Base-by-base conservation (phyloP, 176 grass and related monocot genomes). In the Carex pumila region DNA sequence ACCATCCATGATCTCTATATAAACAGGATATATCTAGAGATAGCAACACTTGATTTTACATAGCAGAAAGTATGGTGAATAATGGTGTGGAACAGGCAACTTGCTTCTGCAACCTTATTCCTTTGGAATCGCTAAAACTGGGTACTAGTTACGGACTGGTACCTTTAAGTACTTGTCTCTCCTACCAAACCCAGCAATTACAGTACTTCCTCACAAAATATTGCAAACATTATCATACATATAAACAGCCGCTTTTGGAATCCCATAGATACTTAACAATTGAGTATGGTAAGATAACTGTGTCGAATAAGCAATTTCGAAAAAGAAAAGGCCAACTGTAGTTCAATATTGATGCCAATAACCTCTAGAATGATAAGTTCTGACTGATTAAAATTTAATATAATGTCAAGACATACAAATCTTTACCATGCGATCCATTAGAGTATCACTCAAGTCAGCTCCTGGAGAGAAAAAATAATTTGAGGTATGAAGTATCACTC, bases 351-450 rank as follows among this genome's bases (percentile, higher is more conserved):
- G 0, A 50, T 73, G 4, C 10, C 49, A 50, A 73, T 3, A 15
- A 43, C 7, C 36, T 9, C 3, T 19, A 71, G 55, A 34, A 4
- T 12, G 31, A 18, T 15, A 34, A 71, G 18, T 54, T 30, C 13
- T 14, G 55, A 18, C 22, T 32, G 0, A 56, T 17, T 13, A 17
- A 32, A 17, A 22, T 77, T 56, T 12, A 17, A 34, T 32, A 17
- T 55, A 54, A 34, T 7, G 13, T 32, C 13, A 77, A 54, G 25
- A 45, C 6, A 15, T 54, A n/a, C 8, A 29, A 83, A 25, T 36
- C 70, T 88, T 71, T 95, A 94, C 96, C 93, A 95, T 99, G 87
- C 91, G 96, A 81, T 95, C 96, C 96, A 95, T 99, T 71, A 91
- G 86, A 55, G 93, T 99, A 54, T 99, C 96, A 54, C 88, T 99